phyloP scores from a whole-genome alignment of 371 early-diverging fungal genomes.

The Mortierella sp. region DNA sequence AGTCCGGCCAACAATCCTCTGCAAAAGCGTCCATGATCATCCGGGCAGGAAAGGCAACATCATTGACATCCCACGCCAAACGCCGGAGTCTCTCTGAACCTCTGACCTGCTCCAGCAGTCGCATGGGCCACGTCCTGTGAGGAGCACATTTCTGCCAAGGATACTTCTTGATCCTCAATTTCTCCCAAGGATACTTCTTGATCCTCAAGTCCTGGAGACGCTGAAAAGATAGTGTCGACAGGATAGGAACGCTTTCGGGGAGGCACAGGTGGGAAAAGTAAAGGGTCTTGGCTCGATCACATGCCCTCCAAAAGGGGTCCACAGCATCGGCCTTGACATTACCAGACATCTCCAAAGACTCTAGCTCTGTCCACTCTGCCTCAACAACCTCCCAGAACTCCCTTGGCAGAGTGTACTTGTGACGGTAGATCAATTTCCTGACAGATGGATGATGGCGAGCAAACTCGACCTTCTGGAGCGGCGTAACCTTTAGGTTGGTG shows the following conservation, averaged over 20 bases:
- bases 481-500: background rate
- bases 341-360: background rate
- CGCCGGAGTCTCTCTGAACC: background rate
- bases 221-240: background rate
- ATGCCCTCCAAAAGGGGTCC: background rate
- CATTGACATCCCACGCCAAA: background rate
- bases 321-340: background rate
- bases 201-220: background rate
- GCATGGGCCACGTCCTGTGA: background rate
- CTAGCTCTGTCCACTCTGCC: background rate
- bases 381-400: background rate
- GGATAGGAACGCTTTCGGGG: background rate
- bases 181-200: background rate
- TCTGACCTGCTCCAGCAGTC: background rate
- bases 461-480: background rate
- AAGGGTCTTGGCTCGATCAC: background rate
- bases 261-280: background rate
- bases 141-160: background rate
- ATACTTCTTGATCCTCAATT: background rate
- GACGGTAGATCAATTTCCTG: background rate
- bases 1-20: background rate
- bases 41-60: background rate
- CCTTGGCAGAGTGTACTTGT: background rate
- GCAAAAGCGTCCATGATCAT: background rate
- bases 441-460: background rate